A percentile compares a stretch with the other conserved stretches of the same genome.
These are phyloP conservation scores for Hypomyces rosellus DNA, from an alignment of 2,329 filamentous ascomycete species.

Conservation along the genomic window DNA sequence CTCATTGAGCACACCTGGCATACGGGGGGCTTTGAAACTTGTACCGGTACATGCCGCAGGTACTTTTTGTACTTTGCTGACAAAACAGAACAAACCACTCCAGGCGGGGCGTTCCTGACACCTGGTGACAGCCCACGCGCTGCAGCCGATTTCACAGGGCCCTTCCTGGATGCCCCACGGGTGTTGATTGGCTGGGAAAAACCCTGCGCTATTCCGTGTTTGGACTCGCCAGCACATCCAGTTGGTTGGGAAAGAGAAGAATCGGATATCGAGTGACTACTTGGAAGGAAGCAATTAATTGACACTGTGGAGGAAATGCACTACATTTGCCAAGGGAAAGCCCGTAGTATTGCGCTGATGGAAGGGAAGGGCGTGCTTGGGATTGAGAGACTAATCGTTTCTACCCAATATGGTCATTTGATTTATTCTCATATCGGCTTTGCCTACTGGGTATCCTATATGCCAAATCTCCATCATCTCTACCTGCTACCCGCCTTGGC, in stretches of 20 bases:
- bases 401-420: too few relatives aligned
- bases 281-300: not conserved
- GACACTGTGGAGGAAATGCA: not conserved
- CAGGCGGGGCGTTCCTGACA: constrained; percentile 34
- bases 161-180: constrained; percentile 24
- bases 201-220: constrained; percentile 13
- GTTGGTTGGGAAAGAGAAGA: not conserved
- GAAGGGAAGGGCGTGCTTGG: too few relatives aligned
- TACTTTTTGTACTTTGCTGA: not conserved
- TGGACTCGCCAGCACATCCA: not conserved
- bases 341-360: too few relatives aligned
- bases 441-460: too few relatives aligned
- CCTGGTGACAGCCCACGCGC: constrained; percentile 17
- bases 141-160: constrained; percentile 28
- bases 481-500: too few relatives aligned
- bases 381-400: too few relatives aligned
- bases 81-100: not conserved
- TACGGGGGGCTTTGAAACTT: too few relatives aligned
- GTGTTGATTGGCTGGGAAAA: constrained; percentile 16
- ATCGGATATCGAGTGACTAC: not conserved
- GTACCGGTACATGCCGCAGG: too few relatives aligned
- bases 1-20: not conserved
- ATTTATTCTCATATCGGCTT: too few relatives aligned
- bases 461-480: too few relatives aligned
- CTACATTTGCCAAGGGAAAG: not conserved